Conservation (phyloP, 2,329 filamentous ascomycete species). For the Tolypocladium endophyticum region DNA sequence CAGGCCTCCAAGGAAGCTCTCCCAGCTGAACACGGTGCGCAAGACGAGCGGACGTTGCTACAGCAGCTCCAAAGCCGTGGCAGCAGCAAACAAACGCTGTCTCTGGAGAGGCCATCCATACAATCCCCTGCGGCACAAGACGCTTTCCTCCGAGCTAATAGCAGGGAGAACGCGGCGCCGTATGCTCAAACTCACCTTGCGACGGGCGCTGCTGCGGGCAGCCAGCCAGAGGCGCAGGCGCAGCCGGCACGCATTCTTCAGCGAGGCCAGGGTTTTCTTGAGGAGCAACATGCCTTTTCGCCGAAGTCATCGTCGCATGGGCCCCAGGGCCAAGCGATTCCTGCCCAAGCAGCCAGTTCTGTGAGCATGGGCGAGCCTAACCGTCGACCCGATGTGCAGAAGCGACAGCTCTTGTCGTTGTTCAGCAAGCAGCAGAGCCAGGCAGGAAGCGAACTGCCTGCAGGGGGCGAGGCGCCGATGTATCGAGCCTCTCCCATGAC, state of each 20-base stretch:
- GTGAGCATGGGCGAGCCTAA: background rate
- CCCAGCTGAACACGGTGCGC: background rate
- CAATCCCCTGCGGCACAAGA: conserved; percentile 7
- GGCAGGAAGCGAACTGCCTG: background rate
- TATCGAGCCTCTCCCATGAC: conserved; percentile 34
- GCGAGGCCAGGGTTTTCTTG: conserved; percentile 18
- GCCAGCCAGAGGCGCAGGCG: background rate
- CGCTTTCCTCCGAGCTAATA: conserved; percentile 5
- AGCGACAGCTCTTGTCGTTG: conserved; percentile 43
- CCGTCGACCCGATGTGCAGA: conserved; percentile 18
- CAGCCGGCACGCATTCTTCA: conserved; percentile 24
- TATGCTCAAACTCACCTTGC: background rate
- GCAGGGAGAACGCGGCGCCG: background rate
- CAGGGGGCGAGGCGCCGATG: conserved; percentile 8
- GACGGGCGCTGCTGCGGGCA: background rate
- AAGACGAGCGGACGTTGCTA: background rate
- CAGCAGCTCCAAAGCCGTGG: conserved; percentile 1
- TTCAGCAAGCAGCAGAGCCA: conserved; percentile 37
- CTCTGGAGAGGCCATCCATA: conserved; percentile 12
- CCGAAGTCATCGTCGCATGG: conserved; percentile 12
- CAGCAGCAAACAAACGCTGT: background rate
- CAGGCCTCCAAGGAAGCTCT: background rate
- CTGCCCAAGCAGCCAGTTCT: conserved; percentile 9
- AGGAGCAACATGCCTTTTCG: conserved; percentile 7
- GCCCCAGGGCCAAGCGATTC: conserved; percentile 8